Base-by-base conservation (phyloP, 768 basidiomycete genomes). In the Hygrophoropsis aurantiaca region DNA sequence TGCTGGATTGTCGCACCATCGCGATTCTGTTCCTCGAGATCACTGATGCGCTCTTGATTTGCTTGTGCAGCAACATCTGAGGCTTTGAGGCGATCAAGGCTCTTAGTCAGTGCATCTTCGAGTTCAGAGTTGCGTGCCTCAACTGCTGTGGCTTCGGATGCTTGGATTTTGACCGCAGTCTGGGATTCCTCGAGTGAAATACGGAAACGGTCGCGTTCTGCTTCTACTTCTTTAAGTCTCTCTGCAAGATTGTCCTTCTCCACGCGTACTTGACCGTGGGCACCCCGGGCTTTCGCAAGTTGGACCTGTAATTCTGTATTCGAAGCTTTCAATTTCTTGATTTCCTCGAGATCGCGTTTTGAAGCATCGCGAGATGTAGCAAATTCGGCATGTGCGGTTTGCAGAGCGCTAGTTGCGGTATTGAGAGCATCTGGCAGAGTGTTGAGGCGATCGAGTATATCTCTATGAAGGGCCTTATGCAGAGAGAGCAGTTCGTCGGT, bases 221-320 rank as follows among this genome's bases (percentile, higher is more conserved):
- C 70, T 60, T 91, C 89, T 0, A 72, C 71, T 19, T 70, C 70
- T 19, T 62, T 67, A 24, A 88, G 66, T 52, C 86, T 85, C 52
- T 90, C 86, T 18, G 58, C 66, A 38, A 90, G 61, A 30, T 79
- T 69, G 40, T 91, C 90, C 67, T 90, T 93, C 71, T 93, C 90
- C 11, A 87, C 87, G 13, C 87, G 81, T 5, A 86, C 77, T 58
- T 87, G 84, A 1, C 88, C 87, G 55, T 89, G 84, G 11, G 82
- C 81, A 18, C 82, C 80, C 44, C 87, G 84, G 41, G 90, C 85
- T 66, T 88, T 89, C 11, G 81, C 78, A 10, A 92, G 57, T 56
- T 90, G 85, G 26, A 82, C 69, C 57, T 90, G 87, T 40, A 81
- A 73, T 6, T 91, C 89, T 7, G 77, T 69, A 60, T 88, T 90